Evolutionary conservation across 2,329 filamentous ascomycete genomes (phyloP).

Genomic region (Penicillium janthinellum): DNA sequence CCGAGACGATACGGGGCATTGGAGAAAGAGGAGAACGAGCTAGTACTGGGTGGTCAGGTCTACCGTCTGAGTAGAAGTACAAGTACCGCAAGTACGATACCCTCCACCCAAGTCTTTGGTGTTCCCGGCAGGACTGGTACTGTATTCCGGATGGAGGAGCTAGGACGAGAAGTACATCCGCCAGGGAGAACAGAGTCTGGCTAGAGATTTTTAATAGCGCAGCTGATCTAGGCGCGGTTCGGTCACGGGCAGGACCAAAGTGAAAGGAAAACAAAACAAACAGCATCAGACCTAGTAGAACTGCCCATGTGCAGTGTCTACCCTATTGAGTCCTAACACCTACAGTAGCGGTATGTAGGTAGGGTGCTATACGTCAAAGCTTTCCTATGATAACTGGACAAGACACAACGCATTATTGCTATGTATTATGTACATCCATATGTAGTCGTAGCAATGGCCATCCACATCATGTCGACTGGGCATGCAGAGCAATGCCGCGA

Average conservation of each 20-base stretch:
- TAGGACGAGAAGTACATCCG: conserved; percentile 4
- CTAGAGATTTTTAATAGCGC: conserved; percentile 1
- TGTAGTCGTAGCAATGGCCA: conserved; percentile 2
- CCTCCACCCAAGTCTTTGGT: neutral
- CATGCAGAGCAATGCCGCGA: conserved; percentile 6
- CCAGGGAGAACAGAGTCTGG: conserved; percentile 5
- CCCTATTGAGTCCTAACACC: neutral
- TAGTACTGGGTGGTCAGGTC: neutral
- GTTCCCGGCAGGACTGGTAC: neutral
- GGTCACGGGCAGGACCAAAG: neutral
- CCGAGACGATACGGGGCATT: conserved; percentile 7
- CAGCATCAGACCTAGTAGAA: neutral
- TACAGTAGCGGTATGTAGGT: neutral
- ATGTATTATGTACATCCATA: conserved; percentile 1
- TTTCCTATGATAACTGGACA: neutral
- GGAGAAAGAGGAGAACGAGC: neutral
- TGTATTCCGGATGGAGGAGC: neutral
- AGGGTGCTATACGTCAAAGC: neutral
- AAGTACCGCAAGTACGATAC: neutral
- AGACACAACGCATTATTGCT: neutral
- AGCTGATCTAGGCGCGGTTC: neutral
- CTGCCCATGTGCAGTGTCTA: neutral
- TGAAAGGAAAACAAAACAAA: neutral
- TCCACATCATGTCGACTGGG: neutral
- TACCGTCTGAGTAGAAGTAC: too few species aligned